phyloP scores from a whole-genome alignment of 164 flowering plant species.

The Vitis rupestris region DNA sequence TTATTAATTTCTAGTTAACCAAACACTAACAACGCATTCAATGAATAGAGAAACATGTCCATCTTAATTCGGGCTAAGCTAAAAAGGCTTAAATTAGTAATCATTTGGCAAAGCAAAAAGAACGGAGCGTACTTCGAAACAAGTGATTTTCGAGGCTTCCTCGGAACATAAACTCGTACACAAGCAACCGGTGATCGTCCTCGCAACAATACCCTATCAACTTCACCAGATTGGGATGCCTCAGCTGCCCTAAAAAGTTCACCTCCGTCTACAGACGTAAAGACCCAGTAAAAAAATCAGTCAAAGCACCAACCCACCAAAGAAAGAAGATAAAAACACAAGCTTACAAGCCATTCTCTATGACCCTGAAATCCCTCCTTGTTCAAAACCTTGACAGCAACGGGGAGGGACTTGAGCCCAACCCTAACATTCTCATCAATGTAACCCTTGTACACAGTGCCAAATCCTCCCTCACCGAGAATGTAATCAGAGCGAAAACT shows the following conservation, averaged over 20 bases:
- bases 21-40: too few species aligned
- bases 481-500: constrained; percentile 93
- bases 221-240: constrained; percentile 96
- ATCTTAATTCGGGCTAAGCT: too few species aligned
- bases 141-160: constrained; percentile 99
- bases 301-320: background rate
- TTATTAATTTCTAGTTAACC: too few species aligned
- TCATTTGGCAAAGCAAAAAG: constrained; percentile 2
- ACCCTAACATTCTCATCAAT: constrained; percentile 96
- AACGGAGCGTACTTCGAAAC: constrained; percentile 72
- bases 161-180: constrained; percentile 95
- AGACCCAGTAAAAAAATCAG: background rate
- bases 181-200: constrained; percentile 95
- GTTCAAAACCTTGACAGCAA: constrained; percentile 96
- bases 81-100: too few species aligned
- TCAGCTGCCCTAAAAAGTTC: constrained; percentile 91
- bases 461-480: constrained; percentile 97
- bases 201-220: constrained; percentile 98
- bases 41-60: too few species aligned
- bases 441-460: constrained; percentile 95
- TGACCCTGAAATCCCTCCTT: constrained; percentile 99
- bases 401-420: constrained; percentile 93
- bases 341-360: constrained; percentile 86
- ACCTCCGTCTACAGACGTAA: constrained; percentile 73
- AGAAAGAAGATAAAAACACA: constrained; percentile 10